Evolutionary conservation across 2,329 filamentous ascomycete species (phyloP), one percentile per base, ranked within the genome.

Genomic region (Fusarium keratoplasticum): DNA sequence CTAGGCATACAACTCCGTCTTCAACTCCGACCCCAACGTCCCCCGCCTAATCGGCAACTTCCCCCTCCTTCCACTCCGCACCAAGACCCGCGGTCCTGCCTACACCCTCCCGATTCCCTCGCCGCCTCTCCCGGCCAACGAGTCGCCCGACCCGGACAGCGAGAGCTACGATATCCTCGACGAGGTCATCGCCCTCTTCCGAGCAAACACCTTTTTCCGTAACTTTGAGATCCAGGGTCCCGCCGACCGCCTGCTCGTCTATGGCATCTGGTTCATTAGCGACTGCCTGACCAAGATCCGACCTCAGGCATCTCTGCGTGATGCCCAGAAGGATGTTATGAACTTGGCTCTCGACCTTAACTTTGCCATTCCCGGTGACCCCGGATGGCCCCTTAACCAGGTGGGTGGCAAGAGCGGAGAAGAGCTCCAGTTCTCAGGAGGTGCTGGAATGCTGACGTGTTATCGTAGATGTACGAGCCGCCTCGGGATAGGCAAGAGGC

Each of bases 141-240:
- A 91, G 84, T 91, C 87, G 78, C 92, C 87, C 78, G 95, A 98
- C 83, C 93, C 95, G 59, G 94, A 96, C 83, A 92, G 91, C 84
- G 95, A 98, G 83, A 95, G 93, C 80, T 98, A 98, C 88, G 96
- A 99, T 86, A 94, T 96, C 72, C 90, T 98, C 64, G 96, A 99
- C 85, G 96, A 99, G 87, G 92, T 97, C 61, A 89, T 99, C 64
- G 89, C 92, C 14, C 90, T 98, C 59, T 99, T 98, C 89, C 94
- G 96, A 75, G 96, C 96, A 79, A 98, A 99, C 87, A 98, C 96
- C 70, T 96, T 99, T 85, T 99, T 98, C 89, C 94, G 96, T 80
- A 99, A 98, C 89, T 99, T 99, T 80, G 96, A 98, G 88, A 97
- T 98, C 87, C 96, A 98, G 85, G 96, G 96, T 16, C 94, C 95